These are phyloP conservation scores for Torrubiella hemipterigena DNA, from an alignment of 2,329 filamentous ascomycete species.

Conservation along the genomic window DNA sequence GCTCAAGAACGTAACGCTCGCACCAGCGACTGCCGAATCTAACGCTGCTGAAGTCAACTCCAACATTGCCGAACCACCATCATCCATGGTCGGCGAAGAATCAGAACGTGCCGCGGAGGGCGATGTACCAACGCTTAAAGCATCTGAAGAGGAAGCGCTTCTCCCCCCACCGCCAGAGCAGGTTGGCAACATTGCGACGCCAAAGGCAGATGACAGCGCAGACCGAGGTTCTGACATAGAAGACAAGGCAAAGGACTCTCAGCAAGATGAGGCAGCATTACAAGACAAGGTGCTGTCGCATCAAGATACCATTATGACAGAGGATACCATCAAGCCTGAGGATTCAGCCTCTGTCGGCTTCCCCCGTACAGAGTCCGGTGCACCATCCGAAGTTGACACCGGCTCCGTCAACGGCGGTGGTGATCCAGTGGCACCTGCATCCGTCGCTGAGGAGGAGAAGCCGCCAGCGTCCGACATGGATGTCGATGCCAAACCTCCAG, in stretches of 20 bases:
- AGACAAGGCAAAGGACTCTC: constrained; percentile 13
- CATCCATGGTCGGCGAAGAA: constrained; percentile 17
- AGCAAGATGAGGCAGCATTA: constrained; percentile 10
- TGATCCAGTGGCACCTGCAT: too few relatives aligned
- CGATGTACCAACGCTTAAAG: constrained; percentile 9
- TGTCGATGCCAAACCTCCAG: too few relatives aligned
- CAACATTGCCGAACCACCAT: constrained; percentile 18
- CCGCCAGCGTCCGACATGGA: too few relatives aligned
- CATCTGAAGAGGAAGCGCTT: constrained; percentile 10
- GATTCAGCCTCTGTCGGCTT: constrained; percentile 22
- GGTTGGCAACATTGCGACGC: constrained; percentile 26
- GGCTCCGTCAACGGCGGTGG: too few relatives aligned
- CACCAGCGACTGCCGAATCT: constrained; percentile 16
- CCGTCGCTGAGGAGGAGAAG: too few relatives aligned
- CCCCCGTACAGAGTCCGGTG: constrained; percentile 16
- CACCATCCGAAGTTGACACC: constrained; percentile 15
- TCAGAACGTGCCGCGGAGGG: constrained; percentile 14
- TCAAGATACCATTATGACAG: constrained; percentile 21
- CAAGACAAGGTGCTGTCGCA: constrained; percentile 13
- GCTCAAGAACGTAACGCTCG: constrained; percentile 37
- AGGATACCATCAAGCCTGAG: constrained; percentile 24
- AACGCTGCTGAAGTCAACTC: constrained; percentile 12
- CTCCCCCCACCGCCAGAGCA: constrained; percentile 25
- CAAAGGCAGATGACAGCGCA: constrained; percentile 15
- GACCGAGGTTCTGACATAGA: constrained; percentile 13